Base-by-base conservation (phyloP, 306 rosid genomes). In the Geum urbanum region DNA sequence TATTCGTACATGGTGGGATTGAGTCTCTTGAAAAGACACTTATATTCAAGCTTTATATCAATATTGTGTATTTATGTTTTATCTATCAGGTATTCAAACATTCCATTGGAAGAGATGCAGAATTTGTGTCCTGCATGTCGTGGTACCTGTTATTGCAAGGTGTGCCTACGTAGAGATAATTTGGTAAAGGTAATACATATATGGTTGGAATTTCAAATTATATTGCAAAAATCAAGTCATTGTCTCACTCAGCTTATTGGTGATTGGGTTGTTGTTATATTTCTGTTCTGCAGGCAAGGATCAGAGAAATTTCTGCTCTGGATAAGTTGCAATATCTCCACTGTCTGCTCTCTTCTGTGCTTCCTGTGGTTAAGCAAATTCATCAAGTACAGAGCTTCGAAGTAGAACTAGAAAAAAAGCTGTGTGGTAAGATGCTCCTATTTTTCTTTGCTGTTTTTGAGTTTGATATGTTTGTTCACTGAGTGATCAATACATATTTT, bases 101-200 rank as follows among this genome's bases (percentile, higher is more conserved):
- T 86, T 60, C 69, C 96, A 8, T 43, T 76, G 80, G 97, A 91
- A 63, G 97, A 91, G 60, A 79, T 91, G 74, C 91, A 86, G 88
- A 89, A 73, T 77, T 72, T 63, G 35, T 95, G 97, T 71, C 99
- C 99, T 63, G 96, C 99, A 53, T 95, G 97, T 72, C 81, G 88
- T 63, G 97, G 99, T 74, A 84, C 80, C 68, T 95, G 97, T 77
- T 91, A 83, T 77, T 95, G 97, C 82, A 91, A 76, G 84, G 82
- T 74, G 76, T 94, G 99, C 75, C 78, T 94, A 53, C 96, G 91
- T 24, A 77, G 81, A 71, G 97, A 90, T 82, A 94, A 94, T 78
- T 83, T 96, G 55, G 78, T 94, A 43, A 94, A 94, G 97, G 96
- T 94, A 83, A 58, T 61, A 45, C 18, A 39, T 12, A 9, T n/a